Conservation (phyloP, 208 protist genomes). For the Crithidia thermophila region DNA sequence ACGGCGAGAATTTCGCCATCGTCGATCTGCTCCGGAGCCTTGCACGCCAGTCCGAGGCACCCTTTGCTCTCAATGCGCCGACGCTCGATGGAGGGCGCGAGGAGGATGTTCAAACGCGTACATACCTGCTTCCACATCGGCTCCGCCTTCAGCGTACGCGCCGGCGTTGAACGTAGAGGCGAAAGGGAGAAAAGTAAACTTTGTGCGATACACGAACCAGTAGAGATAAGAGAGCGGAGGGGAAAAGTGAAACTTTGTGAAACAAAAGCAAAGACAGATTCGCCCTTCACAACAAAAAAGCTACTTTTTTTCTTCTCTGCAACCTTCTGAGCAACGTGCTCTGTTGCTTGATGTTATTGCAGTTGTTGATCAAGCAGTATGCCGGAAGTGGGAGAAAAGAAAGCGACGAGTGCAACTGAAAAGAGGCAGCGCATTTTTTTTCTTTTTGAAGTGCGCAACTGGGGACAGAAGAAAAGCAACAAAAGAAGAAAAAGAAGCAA, state of each 20-base stretch:
- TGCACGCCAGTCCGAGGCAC: conserved; percentile 54
- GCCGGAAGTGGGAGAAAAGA: too few relatives aligned
- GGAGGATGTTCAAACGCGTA: conserved; percentile 33
- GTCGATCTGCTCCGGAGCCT: conserved; percentile 23
- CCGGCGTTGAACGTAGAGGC: too few relatives aligned
- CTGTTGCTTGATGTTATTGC: too few relatives aligned
- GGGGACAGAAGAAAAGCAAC: too few relatives aligned
- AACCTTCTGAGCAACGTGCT: too few relatives aligned
- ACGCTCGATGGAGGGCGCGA: conserved; percentile 40
- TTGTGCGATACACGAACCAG: background rate
- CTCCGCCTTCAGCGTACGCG: background rate
- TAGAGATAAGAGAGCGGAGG: background rate
- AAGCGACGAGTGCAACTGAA: too few relatives aligned
- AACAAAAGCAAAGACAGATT: conserved; percentile 1
- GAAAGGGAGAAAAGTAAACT: background rate
- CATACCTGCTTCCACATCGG: conserved; percentile 55
- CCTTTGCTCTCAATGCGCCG: conserved; percentile 32
- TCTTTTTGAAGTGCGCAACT: too few relatives aligned
- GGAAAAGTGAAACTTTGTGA: conserved; percentile 10
- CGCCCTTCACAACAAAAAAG: too few relatives aligned
- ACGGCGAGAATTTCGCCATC: conserved; percentile 49
- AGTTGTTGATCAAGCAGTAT: too few relatives aligned
- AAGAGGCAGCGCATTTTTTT: too few relatives aligned
- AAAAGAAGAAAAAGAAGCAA: too few relatives aligned
- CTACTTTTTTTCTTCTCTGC: too few relatives aligned